These are phyloP conservation scores for Cercophora scortea DNA, from an alignment of 495 filamentous ascomycete genomes.

Conservation along the genomic window DNA sequence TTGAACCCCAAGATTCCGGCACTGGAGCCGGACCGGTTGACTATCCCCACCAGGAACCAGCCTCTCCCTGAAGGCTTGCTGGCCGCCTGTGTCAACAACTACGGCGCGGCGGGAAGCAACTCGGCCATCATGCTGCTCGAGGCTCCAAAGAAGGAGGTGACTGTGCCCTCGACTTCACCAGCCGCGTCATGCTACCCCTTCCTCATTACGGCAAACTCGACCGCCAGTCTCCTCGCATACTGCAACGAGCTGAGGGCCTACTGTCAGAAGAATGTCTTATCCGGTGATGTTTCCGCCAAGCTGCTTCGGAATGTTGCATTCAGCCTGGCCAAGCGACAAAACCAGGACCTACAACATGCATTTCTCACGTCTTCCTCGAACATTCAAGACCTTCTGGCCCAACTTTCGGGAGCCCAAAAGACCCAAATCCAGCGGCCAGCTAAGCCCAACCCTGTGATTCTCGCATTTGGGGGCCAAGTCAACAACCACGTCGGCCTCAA, in stretches of 20 bases:
- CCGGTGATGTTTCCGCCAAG: constrained; percentile 17
- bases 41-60: constrained; percentile 20
- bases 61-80: too few species aligned
- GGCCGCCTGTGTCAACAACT: constrained; percentile 19
- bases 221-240: background rate
- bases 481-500: background rate
- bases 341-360: background rate
- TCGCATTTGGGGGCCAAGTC: background rate
- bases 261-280: constrained; percentile 2
- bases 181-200: constrained; percentile 10
- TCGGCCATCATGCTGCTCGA: constrained; percentile 1
- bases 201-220: constrained; percentile 7
- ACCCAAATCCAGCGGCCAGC: too few species aligned
- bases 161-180: background rate
- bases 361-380: background rate
- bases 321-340: background rate
- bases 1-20: constrained; percentile 35
- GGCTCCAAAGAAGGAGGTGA: background rate
- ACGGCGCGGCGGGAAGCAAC: constrained; percentile 23
- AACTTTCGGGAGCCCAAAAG: too few species aligned
- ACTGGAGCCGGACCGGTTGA: constrained; percentile 28
- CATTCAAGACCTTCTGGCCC: background rate
- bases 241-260: background rate
- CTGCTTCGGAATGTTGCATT: background rate
- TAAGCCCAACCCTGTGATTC: background rate